Evolutionary conservation across 2,329 filamentous ascomycete genomes (phyloP).

Genomic region (Stemphylium vesicarium): DNA sequence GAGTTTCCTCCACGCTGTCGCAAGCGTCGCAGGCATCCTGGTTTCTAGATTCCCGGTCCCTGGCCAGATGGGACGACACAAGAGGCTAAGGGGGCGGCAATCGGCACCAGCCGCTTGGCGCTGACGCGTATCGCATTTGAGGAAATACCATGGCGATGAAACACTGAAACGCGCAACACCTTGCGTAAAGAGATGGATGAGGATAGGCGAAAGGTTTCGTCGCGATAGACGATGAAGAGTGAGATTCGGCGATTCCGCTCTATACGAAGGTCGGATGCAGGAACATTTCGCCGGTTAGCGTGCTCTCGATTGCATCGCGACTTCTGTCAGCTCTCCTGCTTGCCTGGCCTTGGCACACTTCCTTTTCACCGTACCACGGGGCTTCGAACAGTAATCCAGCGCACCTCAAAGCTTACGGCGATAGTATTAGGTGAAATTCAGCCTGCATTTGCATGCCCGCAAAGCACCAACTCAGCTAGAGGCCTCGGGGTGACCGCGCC

Average conservation of each 20-base stretch:
- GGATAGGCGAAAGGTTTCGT: background rate
- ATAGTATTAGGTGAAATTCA: too few species aligned
- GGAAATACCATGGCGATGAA: constrained; percentile 2
- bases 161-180: background rate
- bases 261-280: background rate
- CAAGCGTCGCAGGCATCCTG: constrained; percentile 12
- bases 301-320: too few species aligned
- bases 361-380: too few species aligned
- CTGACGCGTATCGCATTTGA: constrained; percentile 25
- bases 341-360: too few species aligned
- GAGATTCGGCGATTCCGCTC: background rate
- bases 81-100: constrained; percentile 27
- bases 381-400: too few species aligned
- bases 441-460: too few species aligned
- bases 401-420: too few species aligned
- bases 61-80: constrained; percentile 18
- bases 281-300: background rate
- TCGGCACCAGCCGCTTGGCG: constrained; percentile 30
- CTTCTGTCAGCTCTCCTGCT: too few species aligned
- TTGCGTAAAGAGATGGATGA: background rate
- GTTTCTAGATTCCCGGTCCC: constrained; percentile 14
- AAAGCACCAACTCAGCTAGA: too few species aligned
- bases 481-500: too few species aligned
- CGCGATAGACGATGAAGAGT: background rate
- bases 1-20: constrained; percentile 6